Base-by-base conservation (phyloP, 108 stramenopile species). In the Hondaea fermentalgiana region DNA sequence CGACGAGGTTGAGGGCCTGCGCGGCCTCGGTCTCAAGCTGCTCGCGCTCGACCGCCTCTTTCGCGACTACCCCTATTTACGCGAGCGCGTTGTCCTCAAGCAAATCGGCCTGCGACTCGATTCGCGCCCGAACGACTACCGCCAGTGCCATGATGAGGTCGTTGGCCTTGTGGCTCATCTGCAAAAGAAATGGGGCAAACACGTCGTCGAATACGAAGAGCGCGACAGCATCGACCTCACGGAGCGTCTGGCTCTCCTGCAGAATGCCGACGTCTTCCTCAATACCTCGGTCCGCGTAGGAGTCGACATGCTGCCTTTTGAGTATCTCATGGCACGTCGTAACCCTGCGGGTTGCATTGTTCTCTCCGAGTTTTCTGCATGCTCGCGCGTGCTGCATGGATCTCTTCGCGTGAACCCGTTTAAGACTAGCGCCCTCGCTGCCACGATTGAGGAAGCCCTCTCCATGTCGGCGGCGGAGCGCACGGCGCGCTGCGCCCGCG, bases 311-410 rank as follows among this genome's bases (percentile, higher is more conserved):
- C 23, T 10, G 5, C 49, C 60, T 3, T 44, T 88, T 2, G 60
- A 88, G 72, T 72, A 17, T 8, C 57, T 72, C 8, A 8, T 43
- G 10, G 60, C 55, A 42, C 28, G 44, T 0, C 29, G 44, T 49
- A 44, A 43, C 14, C 44, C 44, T 44, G 60, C 91, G 17, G 94
- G 94, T 4, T 71, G 92, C 23, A 23, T 93, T 47, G 58, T 95
- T 43, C 91, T 95, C 6, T 91, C 92, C 60, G 94, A 95, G 64
- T 94, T 94, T 47, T 72, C 91, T 5, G 95, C 95, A 72, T 97
- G 96, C 87, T 97, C 98, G 49, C 92, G 99, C 47, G 97, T 99
- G 29, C 96, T 99, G 96, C 92, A 96, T 60, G 99, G 99, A 35
- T 97, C 98, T 5, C 58, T 94, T 29, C 92, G 91, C 44, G 91